These are phyloP conservation scores for Suillus subluteus DNA, from an alignment of 768 basidiomycete genomes.

Conservation along the genomic window DNA sequence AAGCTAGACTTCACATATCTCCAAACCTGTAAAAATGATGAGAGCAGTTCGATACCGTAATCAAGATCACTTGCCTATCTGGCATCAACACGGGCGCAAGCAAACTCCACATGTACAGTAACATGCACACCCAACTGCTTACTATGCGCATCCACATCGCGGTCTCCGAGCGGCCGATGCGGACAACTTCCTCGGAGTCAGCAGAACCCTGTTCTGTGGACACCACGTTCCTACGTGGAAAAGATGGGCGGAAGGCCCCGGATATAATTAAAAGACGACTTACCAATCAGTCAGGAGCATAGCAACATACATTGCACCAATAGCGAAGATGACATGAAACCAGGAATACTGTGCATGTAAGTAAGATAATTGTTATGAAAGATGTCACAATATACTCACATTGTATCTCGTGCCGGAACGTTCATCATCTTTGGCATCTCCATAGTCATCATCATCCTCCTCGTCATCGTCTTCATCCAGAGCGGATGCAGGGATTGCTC, in stretches of 20 bases:
- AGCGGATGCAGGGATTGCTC: constrained; percentile 92
- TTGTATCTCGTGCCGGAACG: constrained; percentile 93
- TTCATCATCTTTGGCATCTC: constrained; percentile 89
- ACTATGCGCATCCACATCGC: constrained; percentile 99
- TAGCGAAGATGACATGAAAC: constrained; percentile 98
- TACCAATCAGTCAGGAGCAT: constrained; percentile 98
- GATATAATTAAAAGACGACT: constrained; percentile 33
- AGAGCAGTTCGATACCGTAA: background rate
- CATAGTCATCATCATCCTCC: constrained; percentile 72
- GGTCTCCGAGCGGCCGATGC: constrained; percentile 92
- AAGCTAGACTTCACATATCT: constrained; percentile 20
- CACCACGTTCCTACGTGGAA: constrained; percentile 66
- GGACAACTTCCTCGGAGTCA: constrained; percentile 72
- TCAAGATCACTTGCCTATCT: constrained; percentile 63
- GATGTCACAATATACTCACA: constrained; percentile 46
- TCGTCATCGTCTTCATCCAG: constrained; percentile 73
- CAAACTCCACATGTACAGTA: constrained; percentile 85
- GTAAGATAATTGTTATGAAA: constrained; percentile 1
- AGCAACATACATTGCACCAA: constrained; percentile 97
- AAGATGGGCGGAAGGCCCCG: constrained; percentile 11
- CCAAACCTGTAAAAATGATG: constrained; percentile 25
- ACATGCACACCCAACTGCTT: constrained; percentile 92
- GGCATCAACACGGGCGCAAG: constrained; percentile 90
- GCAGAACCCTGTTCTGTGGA: constrained; percentile 52
- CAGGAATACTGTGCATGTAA: constrained; percentile 76